These are phyloP conservation scores for Yamadazyma aaseri DNA, from an alignment of 1,139 yeast species.

Conservation along the genomic window DNA sequence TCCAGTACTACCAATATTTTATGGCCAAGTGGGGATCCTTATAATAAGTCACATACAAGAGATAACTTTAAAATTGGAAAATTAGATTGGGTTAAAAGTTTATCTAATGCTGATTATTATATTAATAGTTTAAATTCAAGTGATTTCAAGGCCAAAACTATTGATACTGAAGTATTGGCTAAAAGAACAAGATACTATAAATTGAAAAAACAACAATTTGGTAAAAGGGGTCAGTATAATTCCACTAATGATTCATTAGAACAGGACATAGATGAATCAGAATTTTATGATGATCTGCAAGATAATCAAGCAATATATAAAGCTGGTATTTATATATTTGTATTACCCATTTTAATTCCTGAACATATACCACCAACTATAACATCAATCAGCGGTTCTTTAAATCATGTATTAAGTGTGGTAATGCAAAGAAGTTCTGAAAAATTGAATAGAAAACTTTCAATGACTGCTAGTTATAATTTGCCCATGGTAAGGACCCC, in stretches of 20 bases:
- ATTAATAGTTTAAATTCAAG: slow-evolving; percentile 39
- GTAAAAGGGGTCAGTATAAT: slow-evolving; percentile 10
- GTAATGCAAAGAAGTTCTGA: slow-evolving; percentile 34
- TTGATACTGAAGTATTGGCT: slow-evolving; percentile 37
- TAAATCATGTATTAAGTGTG: slow-evolving; percentile 36
- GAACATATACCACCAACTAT: slow-evolving; percentile 72
- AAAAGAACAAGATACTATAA: slow-evolving; percentile 36
- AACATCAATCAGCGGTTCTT: slow-evolving; percentile 51
- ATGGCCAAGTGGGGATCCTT: slow-evolving; percentile 60
- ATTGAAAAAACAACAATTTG: slow-evolving; percentile 23
- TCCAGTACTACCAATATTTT: slow-evolving; percentile 35
- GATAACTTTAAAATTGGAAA: slow-evolving; percentile 52
- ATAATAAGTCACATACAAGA: slow-evolving; percentile 36
- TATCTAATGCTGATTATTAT: slow-evolving; percentile 47
- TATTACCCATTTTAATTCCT: slow-evolving; percentile 70
- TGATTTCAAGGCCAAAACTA: slow-evolving; percentile 27
- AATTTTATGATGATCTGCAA: slow-evolving; percentile 4
- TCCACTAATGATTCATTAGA: slow-evolving; percentile 4
- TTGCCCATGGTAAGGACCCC: slow-evolving; percentile 72
- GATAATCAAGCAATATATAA: slow-evolving; percentile 28
- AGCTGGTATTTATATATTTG: slow-evolving; percentile 79
- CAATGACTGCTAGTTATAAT: slow-evolving; percentile 29
- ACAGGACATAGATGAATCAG: slow-evolving; percentile 2
- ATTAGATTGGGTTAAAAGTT: slow-evolving; percentile 45
- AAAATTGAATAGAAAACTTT: slow-evolving; percentile 34